These are phyloP conservation scores for Teunomyces panamensis DNA, from an alignment of 805 yeast species.

Conservation along the genomic window DNA sequence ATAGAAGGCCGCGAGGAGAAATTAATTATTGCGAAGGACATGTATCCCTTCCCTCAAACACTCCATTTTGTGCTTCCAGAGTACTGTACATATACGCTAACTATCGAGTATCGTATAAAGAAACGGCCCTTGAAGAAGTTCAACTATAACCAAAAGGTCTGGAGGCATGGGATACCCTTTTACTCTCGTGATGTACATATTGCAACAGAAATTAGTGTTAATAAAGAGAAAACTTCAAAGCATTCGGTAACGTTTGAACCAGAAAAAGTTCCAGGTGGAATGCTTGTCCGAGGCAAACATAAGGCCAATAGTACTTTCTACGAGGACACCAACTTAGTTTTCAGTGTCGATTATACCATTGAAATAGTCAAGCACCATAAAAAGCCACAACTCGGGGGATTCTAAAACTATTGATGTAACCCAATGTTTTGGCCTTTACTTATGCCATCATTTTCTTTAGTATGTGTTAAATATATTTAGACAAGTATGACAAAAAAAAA, in stretches of 20 bases:
- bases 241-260: conserved; percentile 22
- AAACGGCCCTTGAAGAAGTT: conserved; percentile 18
- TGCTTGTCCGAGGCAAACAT: conserved; percentile 25
- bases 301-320: conserved; percentile 21
- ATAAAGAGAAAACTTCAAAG: conserved; percentile 13
- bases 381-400: conserved; percentile 12
- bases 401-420: background rate
- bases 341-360: conserved; percentile 16
- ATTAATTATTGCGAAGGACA: conserved; percentile 18
- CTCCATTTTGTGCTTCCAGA: conserved; percentile 25
- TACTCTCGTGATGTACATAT: conserved; percentile 18
- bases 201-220: conserved; percentile 13
- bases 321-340: conserved; percentile 15
- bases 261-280: conserved; percentile 30
- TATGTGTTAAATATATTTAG: background rate
- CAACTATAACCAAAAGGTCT: conserved; percentile 26
- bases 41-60: conserved; percentile 25
- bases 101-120: conserved; percentile 21
- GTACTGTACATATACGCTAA: conserved; percentile 19
- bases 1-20: conserved; percentile 25
- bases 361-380: conserved; percentile 19
- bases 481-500: too few species aligned
- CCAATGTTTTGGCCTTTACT: background rate
- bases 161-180: conserved; percentile 24
- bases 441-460: background rate